phyloP scores from a whole-genome alignment of 2,329 filamentous ascomycete species.

The Onygena corvina region DNA sequence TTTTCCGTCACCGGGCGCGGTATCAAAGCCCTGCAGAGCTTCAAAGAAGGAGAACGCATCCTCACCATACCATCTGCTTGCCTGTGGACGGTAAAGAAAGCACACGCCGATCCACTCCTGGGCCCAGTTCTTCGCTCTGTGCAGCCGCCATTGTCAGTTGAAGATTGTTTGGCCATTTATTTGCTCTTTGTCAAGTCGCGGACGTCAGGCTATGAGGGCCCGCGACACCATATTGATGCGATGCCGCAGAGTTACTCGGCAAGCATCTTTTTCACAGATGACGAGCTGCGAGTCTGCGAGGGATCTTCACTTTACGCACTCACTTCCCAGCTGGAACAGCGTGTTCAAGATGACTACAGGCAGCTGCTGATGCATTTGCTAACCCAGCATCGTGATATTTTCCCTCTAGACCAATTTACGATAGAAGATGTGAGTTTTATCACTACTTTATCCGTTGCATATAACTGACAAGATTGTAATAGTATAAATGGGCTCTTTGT shows the following conservation, averaged over 20 bases:
- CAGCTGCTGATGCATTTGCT: slow-evolving; percentile 21
- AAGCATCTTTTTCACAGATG: slow-evolving; percentile 27
- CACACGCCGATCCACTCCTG: slow-evolving; percentile 25
- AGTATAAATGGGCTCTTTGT: slow-evolving; percentile 30
- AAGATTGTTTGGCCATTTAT: slow-evolving; percentile 26
- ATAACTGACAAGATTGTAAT: slow-evolving; percentile 16
- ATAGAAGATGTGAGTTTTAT: slow-evolving; percentile 26
- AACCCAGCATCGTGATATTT: slow-evolving; percentile 24
- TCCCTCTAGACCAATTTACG: slow-evolving; percentile 25
- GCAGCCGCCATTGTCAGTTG: slow-evolving; percentile 24
- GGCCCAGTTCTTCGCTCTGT: slow-evolving; percentile 23
- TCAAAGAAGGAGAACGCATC: slow-evolving; percentile 26
- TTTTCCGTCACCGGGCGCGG: slow-evolving; percentile 26
- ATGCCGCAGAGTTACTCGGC: slow-evolving; percentile 25
- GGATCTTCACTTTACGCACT: slow-evolving; percentile 26
- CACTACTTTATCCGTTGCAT: slow-evolving; percentile 10
- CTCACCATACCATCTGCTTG: slow-evolving; percentile 24
- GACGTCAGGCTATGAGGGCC: slow-evolving; percentile 24
- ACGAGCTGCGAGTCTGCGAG: slow-evolving; percentile 26
- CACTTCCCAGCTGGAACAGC: slow-evolving; percentile 23
- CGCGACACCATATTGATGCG: slow-evolving; percentile 22
- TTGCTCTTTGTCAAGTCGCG: slow-evolving; percentile 28
- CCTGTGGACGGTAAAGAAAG: slow-evolving; percentile 27
- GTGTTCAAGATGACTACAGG: slow-evolving; percentile 24
- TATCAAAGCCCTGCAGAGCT: slow-evolving; percentile 21